Base-by-base conservation (phyloP, 352 stramenopile genomes). In the Phytopythium boreale region DNA sequence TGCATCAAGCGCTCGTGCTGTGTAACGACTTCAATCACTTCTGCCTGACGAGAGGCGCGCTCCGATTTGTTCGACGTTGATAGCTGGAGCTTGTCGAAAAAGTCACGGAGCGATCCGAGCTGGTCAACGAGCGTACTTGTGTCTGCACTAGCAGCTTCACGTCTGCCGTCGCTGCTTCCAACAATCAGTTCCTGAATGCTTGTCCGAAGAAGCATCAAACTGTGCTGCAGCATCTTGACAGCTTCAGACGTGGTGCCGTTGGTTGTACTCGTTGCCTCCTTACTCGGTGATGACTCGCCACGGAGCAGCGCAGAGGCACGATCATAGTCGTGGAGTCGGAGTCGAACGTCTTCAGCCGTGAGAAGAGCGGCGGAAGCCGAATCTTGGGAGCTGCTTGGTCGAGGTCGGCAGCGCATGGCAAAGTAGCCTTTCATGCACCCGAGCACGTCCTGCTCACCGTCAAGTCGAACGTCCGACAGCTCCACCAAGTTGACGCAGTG, bases 391-490 rank as follows among this genome's bases (percentile, higher is more conserved):
- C 15, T 39, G 34, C 49, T 46, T 31, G 56, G 44, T 7, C 26
- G 22, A 17, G 53, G 24, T 39, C 66, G 58, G 43, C 72, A 87
- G 12, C 71, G 67, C 55, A 86, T 67, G 2, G 59, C 67, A 27
- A 84, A 76, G 9, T 73, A 64, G 7, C 49, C 58, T 51, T 76
- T 79, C n/a, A 86, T 53, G 9, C 63, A 76, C 17, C 62, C 60
- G 12, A 86, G 53, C 17, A 86, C 44, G 44, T 84, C 77, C 9
- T 58, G 56, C 8, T 86, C 74, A 5, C 72, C 59, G 10, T 64
- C 65, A 4, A 86, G 53, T 17, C 55, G 50, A 51, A 81, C 74
- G 1, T 51, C 67, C 0, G 41, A 14, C 2, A 82, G 19, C 2
- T 75, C 49, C 15, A 49, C 58, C 27, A 71, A 50, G 29, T 76